Conservation (phyloP, 140 eudicot species). For the Oenanthe javanica region DNA sequence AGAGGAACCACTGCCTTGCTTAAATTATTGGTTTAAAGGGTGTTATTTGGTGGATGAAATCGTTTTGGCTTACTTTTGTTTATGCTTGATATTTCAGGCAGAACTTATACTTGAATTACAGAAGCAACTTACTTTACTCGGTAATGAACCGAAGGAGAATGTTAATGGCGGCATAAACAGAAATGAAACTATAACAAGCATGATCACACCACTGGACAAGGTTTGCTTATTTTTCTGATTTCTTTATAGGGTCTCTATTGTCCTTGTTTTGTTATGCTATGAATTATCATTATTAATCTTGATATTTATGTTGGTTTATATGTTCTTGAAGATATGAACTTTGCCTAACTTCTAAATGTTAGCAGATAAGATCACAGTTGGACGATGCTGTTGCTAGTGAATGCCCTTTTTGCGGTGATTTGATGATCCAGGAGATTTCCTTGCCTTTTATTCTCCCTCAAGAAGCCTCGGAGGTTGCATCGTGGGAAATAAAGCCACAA, state of each 20-base stretch:
- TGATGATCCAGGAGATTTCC: slow-evolving; percentile 87
- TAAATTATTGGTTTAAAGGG: not conserved
- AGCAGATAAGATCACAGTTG: slow-evolving; percentile 80
- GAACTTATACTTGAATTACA: slow-evolving; percentile 86
- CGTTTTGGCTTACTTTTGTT: not conserved
- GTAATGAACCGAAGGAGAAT: slow-evolving; percentile 49
- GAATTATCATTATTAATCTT: not conserved
- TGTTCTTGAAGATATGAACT: not conserved
- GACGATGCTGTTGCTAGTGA: slow-evolving; percentile 97
- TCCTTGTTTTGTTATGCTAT: not conserved
- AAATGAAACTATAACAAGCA: slow-evolving; percentile 45
- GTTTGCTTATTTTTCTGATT: slow-evolving; percentile 20
- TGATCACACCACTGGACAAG: slow-evolving; percentile 66
- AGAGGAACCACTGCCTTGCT: not conserved
- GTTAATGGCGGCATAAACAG: slow-evolving; percentile 49
- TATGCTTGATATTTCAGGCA: slow-evolving; percentile 44
- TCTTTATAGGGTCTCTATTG: not conserved
- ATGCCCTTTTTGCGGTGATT: slow-evolving; percentile 93
- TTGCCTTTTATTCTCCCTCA: slow-evolving; percentile 68
- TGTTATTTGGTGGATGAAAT: not conserved
- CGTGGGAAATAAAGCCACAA: slow-evolving; percentile 74
- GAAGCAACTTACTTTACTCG: slow-evolving; percentile 75
- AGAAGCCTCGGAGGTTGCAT: slow-evolving; percentile 53
- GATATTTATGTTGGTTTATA: not conserved
- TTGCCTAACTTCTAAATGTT: not conserved